phyloP scores from a whole-genome alignment of 768 basidiomycete species.

The Boletus vinaceobasis region DNA sequence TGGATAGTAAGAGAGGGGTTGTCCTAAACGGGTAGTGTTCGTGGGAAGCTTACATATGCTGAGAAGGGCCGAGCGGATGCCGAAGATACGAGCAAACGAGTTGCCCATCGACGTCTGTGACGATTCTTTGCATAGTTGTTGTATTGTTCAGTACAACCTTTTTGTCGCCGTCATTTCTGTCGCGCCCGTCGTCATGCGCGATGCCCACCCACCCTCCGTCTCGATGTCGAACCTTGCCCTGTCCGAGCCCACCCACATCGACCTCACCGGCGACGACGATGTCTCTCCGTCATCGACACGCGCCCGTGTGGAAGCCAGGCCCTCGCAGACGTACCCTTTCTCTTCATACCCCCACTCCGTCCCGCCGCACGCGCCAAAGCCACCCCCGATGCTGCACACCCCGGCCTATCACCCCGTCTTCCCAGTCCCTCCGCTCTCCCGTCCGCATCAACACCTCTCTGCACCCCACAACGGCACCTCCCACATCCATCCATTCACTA shows the following conservation, averaged over 20 bases:
- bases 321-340: conserved; percentile 28
- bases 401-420: conserved; percentile 50
- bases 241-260: conserved; percentile 55
- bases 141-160: background rate
- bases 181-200: conserved; percentile 21
- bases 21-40: conserved; percentile 15
- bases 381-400: conserved; percentile 16
- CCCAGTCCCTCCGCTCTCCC: conserved; percentile 39
- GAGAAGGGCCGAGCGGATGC: conserved; percentile 22
- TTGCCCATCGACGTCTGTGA: conserved; percentile 11
- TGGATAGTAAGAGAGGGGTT: conserved; percentile 13
- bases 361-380: conserved; percentile 27
- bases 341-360: conserved; percentile 22
- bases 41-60: conserved; percentile 29
- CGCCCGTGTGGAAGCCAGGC: conserved; percentile 39
- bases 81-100: conserved; percentile 24
- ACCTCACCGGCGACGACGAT: conserved; percentile 71
- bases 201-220: conserved; percentile 31
- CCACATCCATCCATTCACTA: conserved; percentile 17
- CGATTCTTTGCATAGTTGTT: conserved; percentile 17
- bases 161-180: background rate
- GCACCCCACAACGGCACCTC: conserved; percentile 26
- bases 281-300: conserved; percentile 32
- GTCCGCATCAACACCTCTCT: conserved; percentile 19
- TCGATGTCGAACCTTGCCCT: conserved; percentile 36